These are phyloP conservation scores for Inosperma sp. DNA, from an alignment of 768 basidiomycete genomes.

Conservation along the genomic window DNA sequence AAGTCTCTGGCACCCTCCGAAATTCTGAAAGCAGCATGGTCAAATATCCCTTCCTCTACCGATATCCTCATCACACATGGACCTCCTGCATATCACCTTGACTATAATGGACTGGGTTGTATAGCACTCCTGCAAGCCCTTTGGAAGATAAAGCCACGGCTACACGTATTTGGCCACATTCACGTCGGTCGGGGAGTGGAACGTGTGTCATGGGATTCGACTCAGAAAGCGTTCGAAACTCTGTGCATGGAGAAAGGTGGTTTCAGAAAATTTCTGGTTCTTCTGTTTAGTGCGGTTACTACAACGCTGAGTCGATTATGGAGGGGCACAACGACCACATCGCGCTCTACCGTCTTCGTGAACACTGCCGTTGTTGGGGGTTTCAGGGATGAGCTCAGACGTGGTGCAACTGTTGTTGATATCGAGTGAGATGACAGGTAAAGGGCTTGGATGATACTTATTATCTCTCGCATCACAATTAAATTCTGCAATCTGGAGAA, in stretches of 20 bases:
- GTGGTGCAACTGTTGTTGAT: constrained; percentile 29
- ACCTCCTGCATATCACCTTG: constrained; percentile 33
- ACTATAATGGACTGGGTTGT: constrained; percentile 22
- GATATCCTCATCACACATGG: constrained; percentile 45
- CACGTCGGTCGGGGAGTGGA: constrained; percentile 35
- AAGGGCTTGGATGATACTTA: too few species aligned
- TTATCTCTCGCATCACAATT: too few species aligned
- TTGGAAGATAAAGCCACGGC: constrained; percentile 31
- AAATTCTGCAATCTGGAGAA: too few species aligned
- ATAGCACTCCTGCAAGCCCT: constrained; percentile 28
- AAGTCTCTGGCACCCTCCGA: constrained; percentile 4
- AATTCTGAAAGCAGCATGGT: constrained; percentile 15
- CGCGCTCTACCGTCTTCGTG: constrained; percentile 24
- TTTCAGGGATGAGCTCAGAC: constrained; percentile 18
- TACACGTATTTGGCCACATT: constrained; percentile 43
- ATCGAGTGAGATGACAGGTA: neutral
- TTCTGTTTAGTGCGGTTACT: constrained; percentile 16
- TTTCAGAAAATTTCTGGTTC: constrained; percentile 13
- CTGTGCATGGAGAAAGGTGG: constrained; percentile 17
- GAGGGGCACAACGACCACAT: constrained; percentile 4
- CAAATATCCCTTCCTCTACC: constrained; percentile 24
- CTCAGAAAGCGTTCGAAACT: constrained; percentile 28
- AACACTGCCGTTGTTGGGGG: constrained; percentile 31
- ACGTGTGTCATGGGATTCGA: constrained; percentile 27
- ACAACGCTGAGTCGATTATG: constrained; percentile 10